Percentiles rank a stretch among this genome's conserved stretches.
Evolutionary conservation across 2,329 filamentous ascomycete species (phyloP).

Genomic region (Phoma sp.): DNA sequence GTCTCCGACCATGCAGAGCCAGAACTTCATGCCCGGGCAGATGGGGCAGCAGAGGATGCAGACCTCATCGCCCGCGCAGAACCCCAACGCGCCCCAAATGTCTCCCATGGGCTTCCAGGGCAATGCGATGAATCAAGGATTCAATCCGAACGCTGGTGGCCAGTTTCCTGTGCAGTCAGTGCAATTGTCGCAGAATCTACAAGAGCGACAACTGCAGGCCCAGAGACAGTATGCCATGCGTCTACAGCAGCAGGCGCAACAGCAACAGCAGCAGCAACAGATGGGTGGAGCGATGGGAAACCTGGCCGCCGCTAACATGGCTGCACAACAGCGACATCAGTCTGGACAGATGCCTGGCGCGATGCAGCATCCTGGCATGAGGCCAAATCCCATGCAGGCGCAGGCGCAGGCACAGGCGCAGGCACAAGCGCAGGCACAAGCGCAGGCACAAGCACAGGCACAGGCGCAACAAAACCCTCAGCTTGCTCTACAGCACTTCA

Average conservation of each 20-base stretch:
- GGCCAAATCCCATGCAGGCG: slow-evolving; percentile 39
- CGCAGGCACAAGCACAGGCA: slow-evolving; percentile 18
- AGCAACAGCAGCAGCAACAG: slow-evolving; percentile 56
- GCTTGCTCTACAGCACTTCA: slow-evolving; percentile 46
- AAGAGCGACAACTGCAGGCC: slow-evolving; percentile 64
- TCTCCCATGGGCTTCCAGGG: slow-evolving; percentile 48
- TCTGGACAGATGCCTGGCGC: slow-evolving; percentile 49
- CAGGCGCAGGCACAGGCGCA: slow-evolving; percentile 31
- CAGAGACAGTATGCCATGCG: slow-evolving; percentile 88
- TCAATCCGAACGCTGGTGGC: slow-evolving; percentile 51
- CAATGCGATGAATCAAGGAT: slow-evolving; percentile 48
- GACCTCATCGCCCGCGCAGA: slow-evolving; percentile 91
- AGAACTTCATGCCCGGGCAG: slow-evolving; percentile 67
- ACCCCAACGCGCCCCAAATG: slow-evolving; percentile 59
- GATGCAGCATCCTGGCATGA: slow-evolving; percentile 46
- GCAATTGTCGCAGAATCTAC: slow-evolving; percentile 60
- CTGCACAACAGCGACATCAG: slow-evolving; percentile 48
- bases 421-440: slow-evolving; percentile 28
- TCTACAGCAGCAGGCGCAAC: slow-evolving; percentile 71
- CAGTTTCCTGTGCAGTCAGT: slow-evolving; percentile 56
- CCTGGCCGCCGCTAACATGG: slow-evolving; percentile 49
- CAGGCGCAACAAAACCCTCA: slow-evolving; percentile 31
- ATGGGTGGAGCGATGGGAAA: slow-evolving; percentile 44
- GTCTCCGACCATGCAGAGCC: slow-evolving; percentile 89
- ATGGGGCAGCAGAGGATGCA: slow-evolving; percentile 72